Evolutionary conservation across 106 monocot species (phyloP).

Genomic region (Vanilla planifolia): DNA sequence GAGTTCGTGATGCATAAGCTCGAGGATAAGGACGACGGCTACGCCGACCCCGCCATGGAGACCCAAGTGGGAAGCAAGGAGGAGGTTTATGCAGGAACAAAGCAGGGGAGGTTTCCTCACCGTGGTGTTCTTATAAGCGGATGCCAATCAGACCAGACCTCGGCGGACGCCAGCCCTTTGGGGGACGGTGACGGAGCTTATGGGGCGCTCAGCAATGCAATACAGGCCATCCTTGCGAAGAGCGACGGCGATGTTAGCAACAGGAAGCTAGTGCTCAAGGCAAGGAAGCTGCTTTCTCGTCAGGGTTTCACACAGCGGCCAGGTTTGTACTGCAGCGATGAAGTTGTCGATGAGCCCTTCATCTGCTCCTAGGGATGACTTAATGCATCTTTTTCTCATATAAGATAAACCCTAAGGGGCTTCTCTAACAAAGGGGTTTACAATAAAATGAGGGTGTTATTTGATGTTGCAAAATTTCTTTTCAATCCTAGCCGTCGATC

Average conservation of each 20-base stretch:
- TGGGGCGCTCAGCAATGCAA: conserved; percentile 87
- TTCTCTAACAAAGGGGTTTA: no score
- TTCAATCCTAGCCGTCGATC: no score
- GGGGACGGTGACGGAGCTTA: conserved; percentile 33
- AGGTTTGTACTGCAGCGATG: conserved; percentile 80
- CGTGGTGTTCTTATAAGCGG: conserved; percentile 74
- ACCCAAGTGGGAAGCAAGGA: conserved; percentile 36
- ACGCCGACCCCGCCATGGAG: conserved; percentile 49
- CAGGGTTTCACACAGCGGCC: conserved; percentile 73
- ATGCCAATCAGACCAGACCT: conserved; percentile 85
- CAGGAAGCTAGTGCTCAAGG: conserved; percentile 55
- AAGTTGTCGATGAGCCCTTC: conserved; percentile 51
- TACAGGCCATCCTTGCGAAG: conserved; percentile 55
- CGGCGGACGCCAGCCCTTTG: conserved; percentile 62
- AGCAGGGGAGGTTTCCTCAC: conserved; percentile 41
- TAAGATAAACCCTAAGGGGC: no score
- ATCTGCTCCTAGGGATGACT: no score
- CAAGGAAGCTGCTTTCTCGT: conserved; percentile 38
- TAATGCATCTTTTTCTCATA: no score
- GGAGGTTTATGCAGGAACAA: conserved; percentile 70
- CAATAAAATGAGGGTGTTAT: no score
- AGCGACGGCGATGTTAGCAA: conserved; percentile 40
- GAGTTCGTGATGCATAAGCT: conserved; percentile 70
- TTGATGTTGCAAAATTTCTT: no score
- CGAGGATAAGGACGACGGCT: conserved; percentile 58